Base-by-base conservation (phyloP, 2,329 filamentous ascomycete genomes). In the Clonostachys solani region DNA sequence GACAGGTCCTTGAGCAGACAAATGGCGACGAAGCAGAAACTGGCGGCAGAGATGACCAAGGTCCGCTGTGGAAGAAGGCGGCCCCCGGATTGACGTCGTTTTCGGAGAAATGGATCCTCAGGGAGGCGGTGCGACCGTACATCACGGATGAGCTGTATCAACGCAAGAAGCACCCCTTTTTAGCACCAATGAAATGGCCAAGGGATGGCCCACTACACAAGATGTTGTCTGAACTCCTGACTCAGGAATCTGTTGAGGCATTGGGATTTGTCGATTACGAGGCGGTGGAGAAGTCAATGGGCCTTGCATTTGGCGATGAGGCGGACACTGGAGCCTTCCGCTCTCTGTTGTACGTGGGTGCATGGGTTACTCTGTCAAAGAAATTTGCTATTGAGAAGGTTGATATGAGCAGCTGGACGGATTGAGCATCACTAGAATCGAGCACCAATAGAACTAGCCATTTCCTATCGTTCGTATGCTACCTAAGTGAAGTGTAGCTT, bases 111-210 rank as follows among this genome's bases (percentile, higher is more conserved):
- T 75, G 71, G 65, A 69, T 79, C 29, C 64, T 80, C 2, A 68
- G 73, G 4, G 71, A 80, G 52, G 76, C 75, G 0, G 65, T 62
- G 17, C 67, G 65, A 48, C 73, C 75, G 4, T 80, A 71, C 52
- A 67, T 80, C 47, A 75, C 75, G 0, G 60, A 72, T 13, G 77
- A 80, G 58, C 55, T 79, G 5, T 80, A 78, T 56, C 57, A 64
- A 33, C 61, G 72, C 10, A 71, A 61, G 50, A 80, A 80, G 56
- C 66, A 74, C n/a, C 66, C 73, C 0, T 80, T 72, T 51, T 55
- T 66, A n/a, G 75, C 72, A 2, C 77, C 75, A 0, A 60, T 61
- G 0, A 59, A 52, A 18, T 79, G 66, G 52, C 61, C 62, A 2
- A 53, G 56, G 1, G 61, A 64, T 33, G 75, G 77, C 0, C 69